These are phyloP conservation scores for Leccinum angustisporum DNA, from an alignment of 1,284 basidiomycete species.

Conservation along the genomic window DNA sequence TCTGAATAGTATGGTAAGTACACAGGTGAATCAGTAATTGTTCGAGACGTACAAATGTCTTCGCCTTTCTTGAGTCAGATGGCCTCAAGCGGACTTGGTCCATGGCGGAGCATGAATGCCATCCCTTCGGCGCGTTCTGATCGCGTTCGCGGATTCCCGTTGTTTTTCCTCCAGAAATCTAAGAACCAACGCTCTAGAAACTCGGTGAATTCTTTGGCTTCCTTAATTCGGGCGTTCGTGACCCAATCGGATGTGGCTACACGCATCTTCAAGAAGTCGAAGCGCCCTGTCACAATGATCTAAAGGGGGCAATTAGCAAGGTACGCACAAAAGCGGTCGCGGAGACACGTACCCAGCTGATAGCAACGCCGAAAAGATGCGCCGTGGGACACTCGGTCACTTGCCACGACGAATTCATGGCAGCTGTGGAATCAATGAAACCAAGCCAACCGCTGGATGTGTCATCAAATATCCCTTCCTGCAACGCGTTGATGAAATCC, in stretches of 20 bases:
- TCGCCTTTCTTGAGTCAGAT: slow-evolving; percentile 65
- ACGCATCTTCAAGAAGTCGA: neutral
- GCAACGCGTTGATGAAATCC: neutral
- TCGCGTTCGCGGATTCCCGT: neutral
- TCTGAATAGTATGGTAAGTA: slow-evolving; percentile 43
- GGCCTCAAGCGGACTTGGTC: neutral
- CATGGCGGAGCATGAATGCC: neutral
- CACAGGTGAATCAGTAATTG: slow-evolving; percentile 8
- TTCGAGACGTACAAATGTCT: slow-evolving; percentile 77
- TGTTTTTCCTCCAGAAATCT: neutral
- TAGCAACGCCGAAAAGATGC: neutral
- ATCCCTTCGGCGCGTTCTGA: neutral
- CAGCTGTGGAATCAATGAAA: neutral
- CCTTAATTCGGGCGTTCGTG: neutral
- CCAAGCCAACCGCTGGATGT: neutral
- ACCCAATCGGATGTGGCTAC: neutral
- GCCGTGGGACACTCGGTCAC: neutral
- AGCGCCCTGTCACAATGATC: neutral
- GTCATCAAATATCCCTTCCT: neutral
- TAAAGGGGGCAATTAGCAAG: neutral
- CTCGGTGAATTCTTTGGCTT: neutral
- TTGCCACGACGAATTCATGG: neutral
- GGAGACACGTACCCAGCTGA: neutral
- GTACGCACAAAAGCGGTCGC: neutral
- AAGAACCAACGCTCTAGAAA: neutral